A percentile compares a stretch with the other conserved stretches of the same genome.
phyloP scores from a whole-genome alignment of 2,329 filamentous ascomycete species.

The Fusarium poae region DNA sequence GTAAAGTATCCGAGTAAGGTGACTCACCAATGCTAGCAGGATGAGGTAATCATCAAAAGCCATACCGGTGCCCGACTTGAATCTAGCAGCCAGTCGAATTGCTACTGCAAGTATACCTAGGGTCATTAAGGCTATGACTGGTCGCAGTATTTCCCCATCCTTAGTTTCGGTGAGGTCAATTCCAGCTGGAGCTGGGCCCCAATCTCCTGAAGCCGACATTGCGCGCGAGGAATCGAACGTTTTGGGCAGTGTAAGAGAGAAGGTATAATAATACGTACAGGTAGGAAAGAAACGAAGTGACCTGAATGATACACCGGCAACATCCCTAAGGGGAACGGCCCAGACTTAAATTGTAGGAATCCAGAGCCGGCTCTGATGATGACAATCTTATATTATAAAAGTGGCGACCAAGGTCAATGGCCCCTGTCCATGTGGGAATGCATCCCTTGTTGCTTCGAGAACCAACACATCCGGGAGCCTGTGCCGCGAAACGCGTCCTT shows the following conservation, averaged over 20 bases:
- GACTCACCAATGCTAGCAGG: constrained; percentile 2
- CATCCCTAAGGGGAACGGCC: neutral
- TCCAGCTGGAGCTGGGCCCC: constrained; percentile 5
- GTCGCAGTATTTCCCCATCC: constrained; percentile 3
- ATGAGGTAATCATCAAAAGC: constrained; percentile 8
- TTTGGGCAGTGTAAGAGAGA: too few relatives aligned
- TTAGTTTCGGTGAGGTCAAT: neutral
- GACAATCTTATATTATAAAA: neutral
- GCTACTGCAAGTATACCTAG: constrained; percentile 6
- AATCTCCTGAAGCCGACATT: constrained; percentile 6
- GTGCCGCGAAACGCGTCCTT: neutral
- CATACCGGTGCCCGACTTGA: neutral
- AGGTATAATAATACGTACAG: neutral
- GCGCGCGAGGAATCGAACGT: neutral
- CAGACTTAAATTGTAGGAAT: neutral
- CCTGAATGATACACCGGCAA: neutral
- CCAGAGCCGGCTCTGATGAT: neutral
- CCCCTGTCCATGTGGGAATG: neutral
- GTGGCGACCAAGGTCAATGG: neutral
- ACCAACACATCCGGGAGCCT: neutral
- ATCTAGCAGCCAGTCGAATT: neutral
- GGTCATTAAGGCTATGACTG: constrained; percentile 6
- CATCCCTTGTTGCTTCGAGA: neutral
- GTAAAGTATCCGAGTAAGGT: too few relatives aligned
- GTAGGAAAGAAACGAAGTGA: neutral